phyloP scores from a whole-genome alignment of 768 basidiomycete genomes.

The Boletus speciosus region DNA sequence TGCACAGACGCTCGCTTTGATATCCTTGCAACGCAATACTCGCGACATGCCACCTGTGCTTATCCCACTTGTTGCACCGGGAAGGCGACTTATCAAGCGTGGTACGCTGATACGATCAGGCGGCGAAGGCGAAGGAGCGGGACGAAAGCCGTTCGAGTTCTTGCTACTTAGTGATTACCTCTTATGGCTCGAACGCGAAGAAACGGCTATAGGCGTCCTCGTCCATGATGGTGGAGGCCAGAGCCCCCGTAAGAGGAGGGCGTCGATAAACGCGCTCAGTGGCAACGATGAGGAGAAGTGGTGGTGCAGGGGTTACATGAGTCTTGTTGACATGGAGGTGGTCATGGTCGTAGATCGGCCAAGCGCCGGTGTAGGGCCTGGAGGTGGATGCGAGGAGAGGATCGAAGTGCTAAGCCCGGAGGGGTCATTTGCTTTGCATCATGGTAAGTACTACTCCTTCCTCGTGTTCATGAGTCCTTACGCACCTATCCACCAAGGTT shows the following conservation, averaged over 20 bases:
- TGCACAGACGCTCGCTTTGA: slow-evolving; percentile 67
- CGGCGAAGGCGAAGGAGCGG: slow-evolving; percentile 41
- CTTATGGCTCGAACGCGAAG: slow-evolving; percentile 66
- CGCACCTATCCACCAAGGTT: neutral
- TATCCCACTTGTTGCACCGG: slow-evolving; percentile 74
- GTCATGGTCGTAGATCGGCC: slow-evolving; percentile 45
- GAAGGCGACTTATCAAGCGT: slow-evolving; percentile 72
- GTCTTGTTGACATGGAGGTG: slow-evolving; percentile 74
- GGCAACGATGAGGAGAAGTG: slow-evolving; percentile 60
- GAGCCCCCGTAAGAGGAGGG: slow-evolving; percentile 15
- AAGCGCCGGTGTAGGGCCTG: neutral
- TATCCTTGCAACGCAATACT: slow-evolving; percentile 78
- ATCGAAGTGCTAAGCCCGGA: slow-evolving; percentile 78
- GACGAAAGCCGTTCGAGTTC: slow-evolving; percentile 54
- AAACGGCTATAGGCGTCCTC: slow-evolving; percentile 27
- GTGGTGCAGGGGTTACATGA: slow-evolving; percentile 66
- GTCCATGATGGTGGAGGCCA: slow-evolving; percentile 17
- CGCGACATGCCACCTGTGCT: slow-evolving; percentile 73
- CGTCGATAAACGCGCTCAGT: slow-evolving; percentile 20
- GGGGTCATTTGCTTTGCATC: slow-evolving; percentile 71
- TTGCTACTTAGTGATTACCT: slow-evolving; percentile 81
- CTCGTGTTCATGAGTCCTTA: neutral
- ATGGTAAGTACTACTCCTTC: slow-evolving; percentile 41
- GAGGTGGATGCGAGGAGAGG: slow-evolving; percentile 43
- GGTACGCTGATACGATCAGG: slow-evolving; percentile 52